Evolutionary conservation across 148 eudicot genomes (phyloP).

Genomic region (Camellia sinensis): DNA sequence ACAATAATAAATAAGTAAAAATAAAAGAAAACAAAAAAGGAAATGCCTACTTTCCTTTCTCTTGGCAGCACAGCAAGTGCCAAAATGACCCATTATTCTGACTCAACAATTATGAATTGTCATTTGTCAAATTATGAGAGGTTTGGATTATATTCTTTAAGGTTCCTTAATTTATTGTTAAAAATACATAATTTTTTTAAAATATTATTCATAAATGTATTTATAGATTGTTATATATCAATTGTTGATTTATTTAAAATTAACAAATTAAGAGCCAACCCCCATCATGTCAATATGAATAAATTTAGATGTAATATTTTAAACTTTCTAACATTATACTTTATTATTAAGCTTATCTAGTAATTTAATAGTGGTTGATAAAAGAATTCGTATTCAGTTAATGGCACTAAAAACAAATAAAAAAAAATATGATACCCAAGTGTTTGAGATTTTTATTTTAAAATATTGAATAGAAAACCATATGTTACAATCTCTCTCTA

Average conservation of each 20-base stretch:
- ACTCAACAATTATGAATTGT: slow-evolving; percentile 12
- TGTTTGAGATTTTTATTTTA: slow-evolving; percentile 4
- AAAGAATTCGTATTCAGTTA: not conserved
- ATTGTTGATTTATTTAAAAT: no score
- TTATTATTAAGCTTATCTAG: no score
- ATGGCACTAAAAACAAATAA: not conserved
- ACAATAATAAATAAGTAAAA: not conserved
- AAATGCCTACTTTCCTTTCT: not conserved
- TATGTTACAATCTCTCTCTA: not conserved
- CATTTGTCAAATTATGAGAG: not conserved
- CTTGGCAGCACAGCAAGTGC: not conserved
- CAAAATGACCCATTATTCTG: slow-evolving; percentile 13
- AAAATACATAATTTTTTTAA: not conserved
- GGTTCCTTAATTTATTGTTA: not conserved
- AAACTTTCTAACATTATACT: no score
- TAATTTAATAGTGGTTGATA: not conserved
- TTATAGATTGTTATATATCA: no score
- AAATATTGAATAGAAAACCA: not conserved
- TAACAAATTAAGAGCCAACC: no score
- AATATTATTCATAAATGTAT: not conserved
- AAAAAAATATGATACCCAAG: not conserved
- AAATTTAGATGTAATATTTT: no score
- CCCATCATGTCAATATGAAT: no score
- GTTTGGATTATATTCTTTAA: not conserved
- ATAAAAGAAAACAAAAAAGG: not conserved